A percentile compares a stretch with the other conserved stretches of the same genome.
Evolutionary conservation across 73 alveolate genomes (phyloP).

Genomic region (Tetrahymena malaccensis): DNA sequence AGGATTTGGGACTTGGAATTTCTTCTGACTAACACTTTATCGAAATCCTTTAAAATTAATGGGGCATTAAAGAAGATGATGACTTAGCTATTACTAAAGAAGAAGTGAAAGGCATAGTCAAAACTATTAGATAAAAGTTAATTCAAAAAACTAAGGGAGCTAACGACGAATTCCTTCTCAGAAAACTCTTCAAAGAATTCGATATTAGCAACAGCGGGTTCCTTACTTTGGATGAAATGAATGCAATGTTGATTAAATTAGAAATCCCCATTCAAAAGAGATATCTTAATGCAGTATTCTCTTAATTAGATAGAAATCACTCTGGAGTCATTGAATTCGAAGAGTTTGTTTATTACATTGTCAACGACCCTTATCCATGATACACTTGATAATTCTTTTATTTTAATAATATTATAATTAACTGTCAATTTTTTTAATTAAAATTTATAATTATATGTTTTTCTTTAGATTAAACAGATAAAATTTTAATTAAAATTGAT

Average conservation of each 20-base stretch:
- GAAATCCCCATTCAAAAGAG: slow-evolving; percentile 12
- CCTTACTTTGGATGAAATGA: slow-evolving; percentile 29
- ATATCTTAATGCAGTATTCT: slow-evolving; percentile 16
- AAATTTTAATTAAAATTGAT: too few relatives aligned
- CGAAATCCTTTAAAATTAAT: neutral
- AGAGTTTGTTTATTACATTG: slow-evolving; percentile 21
- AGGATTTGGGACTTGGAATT: neutral
- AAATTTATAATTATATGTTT: too few relatives aligned
- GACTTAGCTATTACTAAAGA: slow-evolving; percentile 13
- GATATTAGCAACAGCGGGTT: neutral
- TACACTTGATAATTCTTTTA: neutral
- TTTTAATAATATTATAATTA: neutral
- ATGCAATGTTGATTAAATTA: slow-evolving; percentile 21
- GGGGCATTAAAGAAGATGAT: slow-evolving; percentile 46
- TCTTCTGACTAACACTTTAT: neutral
- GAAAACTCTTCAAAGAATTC: slow-evolving; percentile 20
- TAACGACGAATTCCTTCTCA: slow-evolving; percentile 29
- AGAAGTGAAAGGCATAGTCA: slow-evolving; percentile 19
- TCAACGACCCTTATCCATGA: slow-evolving; percentile 35
- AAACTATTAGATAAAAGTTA: slow-evolving; percentile 24
- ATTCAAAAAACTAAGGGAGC: slow-evolving; percentile 12
- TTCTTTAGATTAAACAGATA: neutral
- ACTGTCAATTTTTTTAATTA: neutral
- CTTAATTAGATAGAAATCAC: neutral
- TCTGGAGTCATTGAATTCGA: slow-evolving; percentile 31